These are phyloP conservation scores for Thyridium curvatum DNA, from an alignment of 2,329 filamentous ascomycete species.

Conservation along the genomic window DNA sequence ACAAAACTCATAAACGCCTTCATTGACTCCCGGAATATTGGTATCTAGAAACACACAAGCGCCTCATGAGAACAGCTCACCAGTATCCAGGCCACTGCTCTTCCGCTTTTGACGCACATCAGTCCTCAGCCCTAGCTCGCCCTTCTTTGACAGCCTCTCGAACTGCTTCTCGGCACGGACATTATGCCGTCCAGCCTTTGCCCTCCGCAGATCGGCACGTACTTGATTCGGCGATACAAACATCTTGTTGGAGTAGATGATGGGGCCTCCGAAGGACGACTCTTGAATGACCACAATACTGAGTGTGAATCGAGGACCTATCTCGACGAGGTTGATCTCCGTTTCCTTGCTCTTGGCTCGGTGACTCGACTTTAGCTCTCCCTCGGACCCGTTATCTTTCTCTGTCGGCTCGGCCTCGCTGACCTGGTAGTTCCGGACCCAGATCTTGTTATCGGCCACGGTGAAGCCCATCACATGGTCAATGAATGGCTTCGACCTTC, in stretches of 20 bases:
- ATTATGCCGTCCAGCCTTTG: slow-evolving; percentile 74
- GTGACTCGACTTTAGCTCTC: slow-evolving; percentile 19
- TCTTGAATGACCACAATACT: slow-evolving; percentile 72
- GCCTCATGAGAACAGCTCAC: slow-evolving; percentile 64
- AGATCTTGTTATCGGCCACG: slow-evolving; percentile 87
- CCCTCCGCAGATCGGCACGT: slow-evolving; percentile 69
- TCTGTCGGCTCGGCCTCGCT: slow-evolving; percentile 66
- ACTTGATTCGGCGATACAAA: slow-evolving; percentile 97
- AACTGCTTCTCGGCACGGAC: slow-evolving; percentile 66
- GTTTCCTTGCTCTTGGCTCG: slow-evolving; percentile 52
- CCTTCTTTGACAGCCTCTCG: slow-evolving; percentile 68
- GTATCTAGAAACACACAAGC: too few relatives aligned
- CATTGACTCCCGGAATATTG: too few relatives aligned
- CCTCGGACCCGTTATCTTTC: slow-evolving; percentile 36
- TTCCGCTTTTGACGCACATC: slow-evolving; percentile 56
- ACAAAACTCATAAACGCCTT: too few relatives aligned
- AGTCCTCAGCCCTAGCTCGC: slow-evolving; percentile 67
- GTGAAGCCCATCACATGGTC: slow-evolving; percentile 94
- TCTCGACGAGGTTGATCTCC: slow-evolving; percentile 81
- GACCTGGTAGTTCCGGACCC: slow-evolving; percentile 93
- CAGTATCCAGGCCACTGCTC: slow-evolving; percentile 68
- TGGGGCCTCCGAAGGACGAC: slow-evolving; percentile 88
- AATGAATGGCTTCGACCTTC: slow-evolving; percentile 91
- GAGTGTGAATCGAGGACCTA: slow-evolving; percentile 79
- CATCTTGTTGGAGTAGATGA: slow-evolving; percentile 97